Evolutionary conservation across 129 eudicot genomes (phyloP).

Genomic region (Logfia minima): DNA sequence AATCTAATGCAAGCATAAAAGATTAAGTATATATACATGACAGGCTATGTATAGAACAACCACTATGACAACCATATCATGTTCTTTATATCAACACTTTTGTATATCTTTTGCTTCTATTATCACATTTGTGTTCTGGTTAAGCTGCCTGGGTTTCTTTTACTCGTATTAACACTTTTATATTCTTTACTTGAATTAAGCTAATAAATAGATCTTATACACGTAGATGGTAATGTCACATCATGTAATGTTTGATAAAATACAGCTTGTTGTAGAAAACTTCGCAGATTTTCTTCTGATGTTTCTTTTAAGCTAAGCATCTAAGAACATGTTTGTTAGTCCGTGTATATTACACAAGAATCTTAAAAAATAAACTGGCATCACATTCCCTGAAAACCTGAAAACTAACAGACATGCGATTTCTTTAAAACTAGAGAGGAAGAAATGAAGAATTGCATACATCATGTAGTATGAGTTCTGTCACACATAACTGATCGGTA

Average conservation of each 20-base stretch:
- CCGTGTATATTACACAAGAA: slow-evolving; percentile 10
- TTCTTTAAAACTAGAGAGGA: slow-evolving; percentile 5
- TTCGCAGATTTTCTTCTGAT: background rate
- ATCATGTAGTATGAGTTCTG: slow-evolving; percentile 78
- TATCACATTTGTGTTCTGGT: background rate
- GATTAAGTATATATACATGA: no score
- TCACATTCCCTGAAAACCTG: background rate
- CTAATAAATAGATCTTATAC: background rate
- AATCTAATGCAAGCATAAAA: no score
- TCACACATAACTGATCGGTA: slow-evolving; percentile 71
- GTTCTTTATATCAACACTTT: background rate
- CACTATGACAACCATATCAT: no score
- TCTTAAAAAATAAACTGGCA: slow-evolving; percentile 7
- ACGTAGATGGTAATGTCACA: background rate
- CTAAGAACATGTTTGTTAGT: slow-evolving; percentile 2
- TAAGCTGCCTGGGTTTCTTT: background rate
- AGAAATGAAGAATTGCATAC: slow-evolving; percentile 50
- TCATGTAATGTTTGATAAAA: background rate
- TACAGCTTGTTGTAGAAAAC: background rate
- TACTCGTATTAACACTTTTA: background rate
- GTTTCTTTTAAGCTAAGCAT: background rate
- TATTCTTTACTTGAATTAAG: background rate
- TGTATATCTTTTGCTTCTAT: background rate
- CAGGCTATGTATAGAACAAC: no score
- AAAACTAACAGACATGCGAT: background rate